These are phyloP conservation scores for Fusarium fracticaudum DNA, from an alignment of 2,329 filamentous ascomycete species.

Conservation along the genomic window DNA sequence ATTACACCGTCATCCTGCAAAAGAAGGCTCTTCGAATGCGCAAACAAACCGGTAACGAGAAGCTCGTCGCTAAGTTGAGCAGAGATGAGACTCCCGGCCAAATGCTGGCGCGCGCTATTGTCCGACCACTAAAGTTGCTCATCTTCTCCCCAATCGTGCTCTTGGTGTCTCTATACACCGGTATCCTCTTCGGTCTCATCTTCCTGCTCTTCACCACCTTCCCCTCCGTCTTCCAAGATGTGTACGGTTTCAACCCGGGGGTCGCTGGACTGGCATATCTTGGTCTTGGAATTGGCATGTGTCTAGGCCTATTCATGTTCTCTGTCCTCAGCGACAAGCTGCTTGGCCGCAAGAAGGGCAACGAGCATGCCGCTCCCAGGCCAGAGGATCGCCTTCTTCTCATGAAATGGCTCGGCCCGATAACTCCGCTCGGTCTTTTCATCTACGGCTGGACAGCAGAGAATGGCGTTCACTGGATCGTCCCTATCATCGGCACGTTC, in stretches of 20 bases:
- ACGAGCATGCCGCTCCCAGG: neutral
- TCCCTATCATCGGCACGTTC: conserved; percentile 65
- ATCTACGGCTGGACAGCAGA: conserved; percentile 69
- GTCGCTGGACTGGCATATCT: conserved; percentile 56
- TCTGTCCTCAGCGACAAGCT: conserved; percentile 29
- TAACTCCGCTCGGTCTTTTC: conserved; percentile 64
- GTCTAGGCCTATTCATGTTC: conserved; percentile 38
- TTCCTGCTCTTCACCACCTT: conserved; percentile 52
- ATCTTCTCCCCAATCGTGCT: conserved; percentile 65
- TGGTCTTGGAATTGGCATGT: conserved; percentile 56
- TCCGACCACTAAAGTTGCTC: conserved; percentile 58
- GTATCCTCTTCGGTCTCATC: conserved; percentile 49
- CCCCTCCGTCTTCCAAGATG: conserved; percentile 48
- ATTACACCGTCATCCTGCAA: conserved; percentile 7
- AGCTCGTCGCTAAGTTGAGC: conserved; percentile 15
- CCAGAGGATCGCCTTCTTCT: conserved; percentile 63
- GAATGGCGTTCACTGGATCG: conserved; percentile 63
- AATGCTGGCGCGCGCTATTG: conserved; percentile 46
- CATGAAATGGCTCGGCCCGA: conserved; percentile 63
- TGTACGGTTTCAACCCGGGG: conserved; percentile 46
- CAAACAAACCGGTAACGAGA: conserved; percentile 26
- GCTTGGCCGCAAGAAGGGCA: neutral
- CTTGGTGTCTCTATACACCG: conserved; percentile 51
- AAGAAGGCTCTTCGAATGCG: conserved; percentile 4
- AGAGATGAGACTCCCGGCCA: conserved; percentile 20